Conservation (phyloP, 129 eudicot species). For the Flaveria trinervia region DNA sequence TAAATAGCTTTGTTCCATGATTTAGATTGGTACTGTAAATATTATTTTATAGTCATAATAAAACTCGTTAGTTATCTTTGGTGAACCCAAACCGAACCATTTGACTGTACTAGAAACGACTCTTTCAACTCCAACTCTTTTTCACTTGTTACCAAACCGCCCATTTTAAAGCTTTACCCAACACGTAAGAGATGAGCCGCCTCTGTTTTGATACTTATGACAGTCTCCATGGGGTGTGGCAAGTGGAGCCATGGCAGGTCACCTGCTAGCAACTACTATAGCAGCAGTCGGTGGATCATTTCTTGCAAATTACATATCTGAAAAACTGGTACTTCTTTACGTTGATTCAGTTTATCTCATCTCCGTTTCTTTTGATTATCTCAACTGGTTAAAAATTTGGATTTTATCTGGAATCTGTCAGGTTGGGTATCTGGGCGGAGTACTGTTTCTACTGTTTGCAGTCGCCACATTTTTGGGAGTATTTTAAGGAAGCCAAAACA, state of each 20-base stretch:
- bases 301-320: constrained; percentile 90
- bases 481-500: constrained; percentile 44
- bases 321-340: constrained; percentile 64
- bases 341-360: background rate
- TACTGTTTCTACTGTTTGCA: constrained; percentile 71
- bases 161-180: too few species aligned
- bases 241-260: constrained; percentile 95
- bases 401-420: constrained; percentile 31
- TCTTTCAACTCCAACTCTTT: too few species aligned
- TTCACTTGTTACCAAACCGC: too few species aligned
- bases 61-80: too few species aligned
- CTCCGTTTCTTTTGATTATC: background rate
- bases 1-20: background rate
- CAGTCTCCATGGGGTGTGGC: constrained; percentile 99
- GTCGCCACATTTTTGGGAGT: constrained; percentile 90
- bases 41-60: too few species aligned
- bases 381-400: background rate
- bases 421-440: constrained; percentile 97
- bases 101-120: too few species aligned
- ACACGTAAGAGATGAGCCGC: too few species aligned
- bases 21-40: too few species aligned
- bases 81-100: too few species aligned
- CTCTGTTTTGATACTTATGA: constrained; percentile 7
- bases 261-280: constrained; percentile 75
- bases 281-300: constrained; percentile 92